Conservation (phyloP, 1,139 yeast genomes). For the Nakaseomyces sp. region DNA sequence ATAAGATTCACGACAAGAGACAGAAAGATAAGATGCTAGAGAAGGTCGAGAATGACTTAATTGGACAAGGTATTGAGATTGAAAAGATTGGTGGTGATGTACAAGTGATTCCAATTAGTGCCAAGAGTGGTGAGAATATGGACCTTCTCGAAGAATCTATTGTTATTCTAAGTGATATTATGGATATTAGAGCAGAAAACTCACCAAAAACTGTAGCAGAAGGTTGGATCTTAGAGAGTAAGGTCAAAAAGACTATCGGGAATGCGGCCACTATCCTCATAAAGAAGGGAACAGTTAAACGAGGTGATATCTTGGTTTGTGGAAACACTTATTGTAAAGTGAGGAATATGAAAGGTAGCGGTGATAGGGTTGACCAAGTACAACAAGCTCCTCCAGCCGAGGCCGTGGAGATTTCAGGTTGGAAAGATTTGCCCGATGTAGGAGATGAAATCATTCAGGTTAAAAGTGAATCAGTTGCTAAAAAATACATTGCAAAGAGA, state of each 20-base stretch:
- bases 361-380: slow-evolving; percentile 59
- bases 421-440: slow-evolving; percentile 89
- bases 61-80: slow-evolving; percentile 69
- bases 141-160: slow-evolving; percentile 85
- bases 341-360: slow-evolving; percentile 51
- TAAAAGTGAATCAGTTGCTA: slow-evolving; percentile 62
- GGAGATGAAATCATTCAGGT: slow-evolving; percentile 84
- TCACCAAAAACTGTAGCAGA: slow-evolving; percentile 49
- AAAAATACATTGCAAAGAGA: slow-evolving; percentile 63
- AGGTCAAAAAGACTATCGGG: slow-evolving; percentile 76
- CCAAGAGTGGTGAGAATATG: slow-evolving; percentile 78
- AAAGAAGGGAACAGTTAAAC: slow-evolving; percentile 64
- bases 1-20: slow-evolving; percentile 64
- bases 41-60: slow-evolving; percentile 70
- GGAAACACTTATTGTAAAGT: slow-evolving; percentile 85
- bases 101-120: slow-evolving; percentile 82
- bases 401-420: slow-evolving; percentile 88
- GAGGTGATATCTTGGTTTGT: slow-evolving; percentile 68
- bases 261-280: slow-evolving; percentile 78
- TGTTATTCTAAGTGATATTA: slow-evolving; percentile 71
- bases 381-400: slow-evolving; percentile 70
- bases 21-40: slow-evolving; percentile 26
- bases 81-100: slow-evolving; percentile 96
- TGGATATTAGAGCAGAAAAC: slow-evolving; percentile 64
- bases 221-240: slow-evolving; percentile 88